Evolutionary conservation across 352 stramenopile genomes (phyloP), one percentile per base, ranked within the genome.

Genomic region (Globisporangium sylvaticum): DNA sequence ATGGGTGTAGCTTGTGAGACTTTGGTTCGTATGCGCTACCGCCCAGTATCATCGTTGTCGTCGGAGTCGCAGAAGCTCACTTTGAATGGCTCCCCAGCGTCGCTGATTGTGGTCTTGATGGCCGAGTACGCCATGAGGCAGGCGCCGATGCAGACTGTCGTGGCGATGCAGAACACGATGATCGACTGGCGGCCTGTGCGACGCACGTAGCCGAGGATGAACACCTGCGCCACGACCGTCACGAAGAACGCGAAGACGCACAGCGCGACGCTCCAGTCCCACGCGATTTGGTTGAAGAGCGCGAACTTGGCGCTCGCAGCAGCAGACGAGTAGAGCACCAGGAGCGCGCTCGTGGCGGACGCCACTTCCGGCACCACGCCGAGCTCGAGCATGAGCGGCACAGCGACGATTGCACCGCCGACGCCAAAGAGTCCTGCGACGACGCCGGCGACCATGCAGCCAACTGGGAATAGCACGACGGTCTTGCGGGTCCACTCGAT

Each of bases 331-430:
- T 83, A 91, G 53, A 91, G 57, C 64, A 89, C 76, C 64, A 88
- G 77, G 25, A 83, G 46, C 20, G 81, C 74, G 22, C 60, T 84
- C 2, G 69, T 87, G 8, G 80, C 72, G 0, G 74, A 77, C 4
- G 74, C 74, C 5, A 87, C 82, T 53, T 85, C 71, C 0, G 82
- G 75, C 1, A 84, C 55, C 29, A 89, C 74, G 9, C 75, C 77
- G 59, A 85, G 63, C 53, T 89, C 78, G 25, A 91, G 73, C 73
- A 88, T 76, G 20, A 91, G 66, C 1, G 80, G 82, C 1, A 79
- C 79, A 4, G 77, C 79, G 58, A 89, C 76, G 67, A 87, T 78
- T 20, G 71, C 79, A 12, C 75, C 79, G 37, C 77, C 80, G 37
- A 89, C 73, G 53, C 77, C 80, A 46, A 88, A 77, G 39, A 87